phyloP scores from a whole-genome alignment of 192 early-diverging fungal species.

The Allomyces macrogynus region DNA sequence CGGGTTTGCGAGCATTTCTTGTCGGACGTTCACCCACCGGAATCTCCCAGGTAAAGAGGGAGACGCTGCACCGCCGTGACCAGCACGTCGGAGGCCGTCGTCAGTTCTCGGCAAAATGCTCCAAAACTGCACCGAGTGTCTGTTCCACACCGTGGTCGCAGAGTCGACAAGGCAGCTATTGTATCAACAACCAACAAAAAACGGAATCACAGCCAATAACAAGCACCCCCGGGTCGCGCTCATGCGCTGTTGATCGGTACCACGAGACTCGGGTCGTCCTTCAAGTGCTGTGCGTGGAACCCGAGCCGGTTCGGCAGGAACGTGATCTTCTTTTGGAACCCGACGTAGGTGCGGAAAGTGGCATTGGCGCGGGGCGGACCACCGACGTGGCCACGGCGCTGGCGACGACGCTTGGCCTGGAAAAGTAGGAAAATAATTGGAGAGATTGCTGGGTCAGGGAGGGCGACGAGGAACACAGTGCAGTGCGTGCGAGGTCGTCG shows the following conservation, averaged over 20 bases:
- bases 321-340: not conserved
- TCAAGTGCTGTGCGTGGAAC: not conserved
- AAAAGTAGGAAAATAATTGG: not conserved
- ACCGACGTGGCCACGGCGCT: not conserved
- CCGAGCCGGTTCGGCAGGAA: not conserved
- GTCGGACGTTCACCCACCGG: too few species aligned
- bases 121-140: too few species aligned
- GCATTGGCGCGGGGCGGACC: not conserved
- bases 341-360: not conserved
- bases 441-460: not conserved
- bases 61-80: too few species aligned
- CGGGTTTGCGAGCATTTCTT: too few species aligned
- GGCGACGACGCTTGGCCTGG: not conserved
- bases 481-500: not conserved
- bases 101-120: too few species aligned
- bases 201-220: too few species aligned
- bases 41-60: too few species aligned
- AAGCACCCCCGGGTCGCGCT: too few species aligned
- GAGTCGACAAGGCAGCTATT: too few species aligned
- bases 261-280: not conserved
- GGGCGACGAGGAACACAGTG: not conserved
- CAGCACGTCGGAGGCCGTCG: too few species aligned
- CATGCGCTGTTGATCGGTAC: not conserved
- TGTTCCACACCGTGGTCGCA: too few species aligned
- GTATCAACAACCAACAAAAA: too few species aligned